Base-by-base conservation (phyloP, 441 rosid species). In the Populus hybrid region DNA sequence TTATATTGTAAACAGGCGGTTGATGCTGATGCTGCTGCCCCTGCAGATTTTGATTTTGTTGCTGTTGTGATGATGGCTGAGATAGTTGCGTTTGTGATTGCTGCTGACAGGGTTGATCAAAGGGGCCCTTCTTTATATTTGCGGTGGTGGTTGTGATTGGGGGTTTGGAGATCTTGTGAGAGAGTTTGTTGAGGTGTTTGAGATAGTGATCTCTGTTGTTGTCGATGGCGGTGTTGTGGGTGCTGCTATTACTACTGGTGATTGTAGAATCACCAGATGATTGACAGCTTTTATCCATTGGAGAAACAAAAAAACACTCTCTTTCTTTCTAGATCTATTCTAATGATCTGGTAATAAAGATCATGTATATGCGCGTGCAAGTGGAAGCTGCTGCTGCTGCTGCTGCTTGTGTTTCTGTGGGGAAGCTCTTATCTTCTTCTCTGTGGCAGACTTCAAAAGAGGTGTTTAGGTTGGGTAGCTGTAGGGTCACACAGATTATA, bases 1-100 rank as follows among this genome's bases (percentile, higher is more conserved):
- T 94, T 82, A 95, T 95, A 77, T 95, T 95, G 81, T 94, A 95
- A 9, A 95, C 98, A 6, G 97, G 98, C 2, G 98, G 99, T 77
- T 95, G 99, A 63, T 89, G 92, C 81, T 87, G 97, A 50, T 80
- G 84, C 9, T 59, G 65, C 76, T 78, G 84, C 6, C 61, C 61
- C 61, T 75, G 87, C 35, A 69, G 82, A 18, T 63, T 8, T 23
- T 66, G 76, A 65, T 50, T 80, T 50, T 77, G 82, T 7, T 76
- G 45, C 36, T 76, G 87, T 9, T 74, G 61, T 18, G 23, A 20
- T 9, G 74, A 28, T 42, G 35, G 64, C 11, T 50, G 64, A 31
- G 71, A n/a, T 3, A 16, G n/a, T 26, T 63, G 31, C 31, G 28
- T 40, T 8, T 64, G 78, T 35, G 38, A 28, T 21, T 10, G 28